Conservation (phyloP, 83 land plant genomes). For the Picea mariana region DNA sequence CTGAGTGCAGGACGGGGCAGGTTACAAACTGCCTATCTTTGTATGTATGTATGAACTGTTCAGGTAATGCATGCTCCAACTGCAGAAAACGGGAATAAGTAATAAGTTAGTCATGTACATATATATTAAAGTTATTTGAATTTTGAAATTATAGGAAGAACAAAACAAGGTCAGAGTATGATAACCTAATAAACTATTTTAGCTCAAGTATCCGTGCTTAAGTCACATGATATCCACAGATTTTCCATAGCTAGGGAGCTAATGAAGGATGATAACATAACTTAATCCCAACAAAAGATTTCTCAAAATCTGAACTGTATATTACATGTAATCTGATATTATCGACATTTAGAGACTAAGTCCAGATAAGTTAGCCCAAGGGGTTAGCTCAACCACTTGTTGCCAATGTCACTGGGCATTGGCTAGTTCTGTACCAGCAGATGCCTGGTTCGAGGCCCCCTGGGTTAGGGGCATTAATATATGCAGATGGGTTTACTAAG, state of each 20-base stretch:
- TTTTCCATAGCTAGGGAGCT: not conserved
- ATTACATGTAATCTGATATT: no score
- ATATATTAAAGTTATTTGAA: not conserved
- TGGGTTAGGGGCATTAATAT: no score
- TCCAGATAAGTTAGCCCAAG: no score
- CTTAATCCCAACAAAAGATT: no score
- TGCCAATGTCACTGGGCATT: no score
- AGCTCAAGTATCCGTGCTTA: not conserved
- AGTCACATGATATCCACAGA: not conserved
- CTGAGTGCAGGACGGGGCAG: conserved; percentile 87
- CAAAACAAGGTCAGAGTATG: not conserved
- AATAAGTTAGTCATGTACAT: not conserved
- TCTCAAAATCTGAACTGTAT: no score
- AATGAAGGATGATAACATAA: no score
- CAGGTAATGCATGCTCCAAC: conserved; percentile 95
- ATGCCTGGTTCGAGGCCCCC: no score
- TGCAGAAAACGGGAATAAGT: conserved; percentile 20
- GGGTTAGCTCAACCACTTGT: no score
- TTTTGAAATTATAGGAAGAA: not conserved
- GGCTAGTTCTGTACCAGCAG: no score
- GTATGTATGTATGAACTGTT: conserved; percentile 70
- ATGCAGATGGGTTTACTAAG: no score
- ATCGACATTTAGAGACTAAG: no score
- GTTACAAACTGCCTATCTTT: conserved; percentile 83
- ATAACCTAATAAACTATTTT: not conserved